These are phyloP conservation scores for Pythium rishiriense DNA, from an alignment of 352 stramenopile species.

Conservation along the genomic window DNA sequence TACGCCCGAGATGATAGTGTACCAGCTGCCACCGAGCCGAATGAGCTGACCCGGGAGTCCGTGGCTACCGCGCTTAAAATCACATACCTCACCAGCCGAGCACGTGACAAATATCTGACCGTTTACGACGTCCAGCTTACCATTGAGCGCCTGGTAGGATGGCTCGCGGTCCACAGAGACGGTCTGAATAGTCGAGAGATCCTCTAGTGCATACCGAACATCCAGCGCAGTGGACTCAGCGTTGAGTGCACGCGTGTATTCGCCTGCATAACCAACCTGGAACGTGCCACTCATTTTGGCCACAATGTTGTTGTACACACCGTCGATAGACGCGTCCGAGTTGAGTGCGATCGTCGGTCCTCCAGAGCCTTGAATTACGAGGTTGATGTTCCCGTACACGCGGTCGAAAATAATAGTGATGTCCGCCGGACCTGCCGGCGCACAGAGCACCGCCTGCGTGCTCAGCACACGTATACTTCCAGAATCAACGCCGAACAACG, in stretches of 20 bases:
- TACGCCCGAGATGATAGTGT: conserved; percentile 55
- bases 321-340: conserved; percentile 43
- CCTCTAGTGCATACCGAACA: conserved; percentile 67
- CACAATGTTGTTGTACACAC: conserved; percentile 49
- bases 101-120: conserved; percentile 67
- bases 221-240: conserved; percentile 64
- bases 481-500: conserved; percentile 49
- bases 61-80: conserved; percentile 53
- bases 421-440: conserved; percentile 16
- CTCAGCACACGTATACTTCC: conserved; percentile 64
- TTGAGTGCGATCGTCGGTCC: conserved; percentile 30
- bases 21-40: conserved; percentile 66
- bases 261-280: conserved; percentile 64
- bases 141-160: conserved; percentile 45
- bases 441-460: conserved; percentile 46
- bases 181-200: conserved; percentile 54
- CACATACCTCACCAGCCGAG: conserved; percentile 42
- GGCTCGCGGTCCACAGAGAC: conserved; percentile 46
- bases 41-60: conserved; percentile 60
- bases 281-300: conserved; percentile 81
- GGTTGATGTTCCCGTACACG: conserved; percentile 50
- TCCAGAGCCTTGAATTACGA: conserved; percentile 27
- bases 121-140: conserved; percentile 56
- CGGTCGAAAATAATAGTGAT: conserved; percentile 67
- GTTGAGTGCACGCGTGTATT: conserved; percentile 66